A percentile compares a stretch with the other conserved stretches of the same genome.
Evolutionary conservation across 2,329 filamentous ascomycete species (phyloP).

Genomic region (Sporothrix schenckii): DNA sequence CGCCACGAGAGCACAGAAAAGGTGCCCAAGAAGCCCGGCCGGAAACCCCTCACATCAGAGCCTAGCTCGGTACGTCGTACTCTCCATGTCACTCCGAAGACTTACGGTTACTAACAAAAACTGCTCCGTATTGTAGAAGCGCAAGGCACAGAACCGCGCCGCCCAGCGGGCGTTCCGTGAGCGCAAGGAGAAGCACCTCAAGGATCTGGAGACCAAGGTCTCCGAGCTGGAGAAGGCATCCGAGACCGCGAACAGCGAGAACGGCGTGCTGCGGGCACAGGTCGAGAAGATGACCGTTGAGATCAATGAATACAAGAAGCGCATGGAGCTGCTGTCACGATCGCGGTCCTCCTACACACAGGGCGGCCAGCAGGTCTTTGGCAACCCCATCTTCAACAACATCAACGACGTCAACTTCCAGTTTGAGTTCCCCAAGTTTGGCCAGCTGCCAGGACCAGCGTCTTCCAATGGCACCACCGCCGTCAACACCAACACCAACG

Average conservation of each 20-base stretch:
- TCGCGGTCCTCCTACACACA: constrained; percentile 36
- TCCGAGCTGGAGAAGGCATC: constrained; percentile 80
- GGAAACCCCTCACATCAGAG: constrained; percentile 93
- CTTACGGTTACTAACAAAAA: constrained; percentile 1
- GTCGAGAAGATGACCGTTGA: constrained; percentile 85
- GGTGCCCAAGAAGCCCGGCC: constrained; percentile 89
- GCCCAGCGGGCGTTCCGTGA: constrained; percentile 93
- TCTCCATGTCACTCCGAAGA: constrained; percentile 28
- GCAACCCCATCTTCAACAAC: constrained; percentile 58
- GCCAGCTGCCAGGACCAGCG: constrained; percentile 63
- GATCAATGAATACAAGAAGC: constrained; percentile 87
- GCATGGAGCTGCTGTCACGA: constrained; percentile 63
- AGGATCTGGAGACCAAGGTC: constrained; percentile 79
- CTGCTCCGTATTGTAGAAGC: constrained; percentile 63
- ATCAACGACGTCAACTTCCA: constrained; percentile 80
- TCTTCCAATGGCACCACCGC: constrained; percentile 37
- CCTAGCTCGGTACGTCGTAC: constrained; percentile 82
- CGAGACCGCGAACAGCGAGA: constrained; percentile 81
- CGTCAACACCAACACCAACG: constrained; percentile 36
- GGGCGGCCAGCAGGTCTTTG: constrained; percentile 50
- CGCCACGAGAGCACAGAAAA: constrained; percentile 83
- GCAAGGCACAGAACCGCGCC: constrained; percentile 93
- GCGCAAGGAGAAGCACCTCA: constrained; percentile 88
- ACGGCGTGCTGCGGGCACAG: constrained; percentile 78
- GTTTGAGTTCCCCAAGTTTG: constrained; percentile 96